Conservation (phyloP, 495 filamentous ascomycete species). For the Aspergillus ellipticus region DNA sequence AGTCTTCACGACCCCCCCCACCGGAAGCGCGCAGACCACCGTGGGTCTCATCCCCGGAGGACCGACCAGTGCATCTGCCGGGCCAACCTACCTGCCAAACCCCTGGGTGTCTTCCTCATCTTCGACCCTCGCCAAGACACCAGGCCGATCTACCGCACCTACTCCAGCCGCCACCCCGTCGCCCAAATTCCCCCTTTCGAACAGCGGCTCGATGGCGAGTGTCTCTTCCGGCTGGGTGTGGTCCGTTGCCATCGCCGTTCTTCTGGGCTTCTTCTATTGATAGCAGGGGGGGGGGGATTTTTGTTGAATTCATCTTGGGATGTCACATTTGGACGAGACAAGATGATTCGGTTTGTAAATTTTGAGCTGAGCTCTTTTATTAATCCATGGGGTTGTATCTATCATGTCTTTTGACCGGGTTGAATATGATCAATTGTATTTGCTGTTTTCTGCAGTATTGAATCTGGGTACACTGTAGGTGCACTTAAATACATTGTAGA, state of each 20-base stretch:
- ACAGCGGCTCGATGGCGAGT: background rate
- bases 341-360: background rate
- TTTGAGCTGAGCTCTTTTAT: background rate
- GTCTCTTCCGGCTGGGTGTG: conserved; percentile 3
- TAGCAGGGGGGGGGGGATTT: no score
- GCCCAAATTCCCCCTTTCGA: conserved; percentile 2
- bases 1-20: conserved; percentile 57
- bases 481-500: no score
- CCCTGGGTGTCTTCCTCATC: conserved; percentile 13
- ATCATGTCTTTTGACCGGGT: background rate
- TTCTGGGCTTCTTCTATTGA: background rate
- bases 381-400: background rate
- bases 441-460: no score
- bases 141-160: no score
- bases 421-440: no score
- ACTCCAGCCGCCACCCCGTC: conserved; percentile 1
- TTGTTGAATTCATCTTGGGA: no score
- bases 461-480: no score
- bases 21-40: conserved; percentile 24
- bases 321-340: background rate
- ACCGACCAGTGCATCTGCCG: conserved; percentile 10
- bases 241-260: conserved; percentile 1
- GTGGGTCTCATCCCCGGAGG: conserved; percentile 22
- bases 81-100: conserved; percentile 6
- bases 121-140: background rate